phyloP scores from a whole-genome alignment of 75 land plant species.

The Isoetes taiwanensis region DNA sequence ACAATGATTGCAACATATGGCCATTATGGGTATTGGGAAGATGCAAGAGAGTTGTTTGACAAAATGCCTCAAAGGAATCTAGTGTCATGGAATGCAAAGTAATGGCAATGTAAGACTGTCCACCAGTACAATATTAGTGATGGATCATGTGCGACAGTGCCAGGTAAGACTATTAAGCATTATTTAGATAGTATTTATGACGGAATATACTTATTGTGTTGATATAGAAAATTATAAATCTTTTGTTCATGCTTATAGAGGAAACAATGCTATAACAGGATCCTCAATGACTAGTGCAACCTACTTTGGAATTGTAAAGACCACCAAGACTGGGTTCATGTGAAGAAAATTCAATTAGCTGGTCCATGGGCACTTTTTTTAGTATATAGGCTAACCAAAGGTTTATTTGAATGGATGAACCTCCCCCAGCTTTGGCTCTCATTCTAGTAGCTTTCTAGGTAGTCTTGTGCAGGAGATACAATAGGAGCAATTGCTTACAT shows the following conservation, averaged over 20 bases:
- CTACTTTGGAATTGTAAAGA: constrained; percentile 86
- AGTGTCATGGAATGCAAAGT: no score
- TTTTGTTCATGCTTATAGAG: constrained; percentile 59
- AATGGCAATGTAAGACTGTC: constrained; percentile 49
- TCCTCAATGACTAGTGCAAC: constrained; percentile 93
- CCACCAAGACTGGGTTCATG: constrained; percentile 72
- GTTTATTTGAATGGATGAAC: no score
- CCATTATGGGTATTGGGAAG: no score
- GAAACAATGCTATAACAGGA: constrained; percentile 68
- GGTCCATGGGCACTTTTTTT: constrained; percentile 83
- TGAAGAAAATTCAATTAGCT: constrained; percentile 48
- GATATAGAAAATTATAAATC: no score
- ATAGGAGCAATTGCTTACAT: constrained; percentile 89
- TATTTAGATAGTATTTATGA: background rate
- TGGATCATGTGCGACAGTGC: constrained; percentile 55
- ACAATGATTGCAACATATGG: no score
- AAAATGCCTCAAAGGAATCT: no score
- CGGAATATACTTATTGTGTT: background rate
- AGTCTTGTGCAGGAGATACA: constrained; percentile 86
- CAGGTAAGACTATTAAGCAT: constrained; percentile 24
- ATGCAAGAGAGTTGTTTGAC: no score
- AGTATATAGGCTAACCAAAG: no score
- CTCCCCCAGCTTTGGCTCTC: no score
- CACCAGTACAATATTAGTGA: constrained; percentile 39
- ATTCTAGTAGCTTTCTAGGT: no score